Evolutionary conservation across 1,284 basidiomycete species (phyloP).

Genomic region (Ceratobasidium sp.): DNA sequence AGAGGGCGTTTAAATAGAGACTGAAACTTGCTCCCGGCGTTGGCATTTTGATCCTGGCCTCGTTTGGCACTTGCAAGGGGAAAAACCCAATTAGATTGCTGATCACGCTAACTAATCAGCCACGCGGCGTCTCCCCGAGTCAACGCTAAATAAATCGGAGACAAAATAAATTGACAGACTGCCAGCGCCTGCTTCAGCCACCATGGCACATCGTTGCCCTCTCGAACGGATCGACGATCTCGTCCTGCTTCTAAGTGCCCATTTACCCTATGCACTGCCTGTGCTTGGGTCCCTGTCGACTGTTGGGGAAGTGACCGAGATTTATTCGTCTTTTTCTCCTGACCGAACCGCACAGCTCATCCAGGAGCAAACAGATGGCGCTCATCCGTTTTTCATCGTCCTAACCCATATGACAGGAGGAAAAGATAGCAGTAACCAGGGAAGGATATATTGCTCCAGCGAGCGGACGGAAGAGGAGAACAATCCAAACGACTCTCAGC

Average conservation of each 20-base stretch:
- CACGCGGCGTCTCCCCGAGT: conserved; percentile 14
- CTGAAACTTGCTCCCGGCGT: conserved; percentile 18
- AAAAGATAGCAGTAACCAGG: conserved; percentile 10
- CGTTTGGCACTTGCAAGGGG: conserved; percentile 15
- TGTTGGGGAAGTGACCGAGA: conserved; percentile 6
- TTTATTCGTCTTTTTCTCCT: neutral
- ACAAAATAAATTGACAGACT: neutral
- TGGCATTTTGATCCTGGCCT: conserved; percentile 27
- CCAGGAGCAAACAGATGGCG: neutral
- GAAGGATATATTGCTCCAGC: conserved; percentile 11
- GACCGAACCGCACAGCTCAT: neutral
- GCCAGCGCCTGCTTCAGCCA: neutral
- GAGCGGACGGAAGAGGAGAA: neutral
- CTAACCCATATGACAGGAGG: neutral
- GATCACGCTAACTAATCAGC: conserved; percentile 6
- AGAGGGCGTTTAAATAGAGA: conserved; percentile 1
- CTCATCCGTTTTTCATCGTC: neutral
- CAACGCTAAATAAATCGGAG: conserved; percentile 10
- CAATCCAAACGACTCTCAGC: neutral
- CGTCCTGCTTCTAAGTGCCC: neutral
- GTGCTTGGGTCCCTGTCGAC: neutral
- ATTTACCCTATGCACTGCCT: conserved; percentile 3
- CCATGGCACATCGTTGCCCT: conserved; percentile 8
- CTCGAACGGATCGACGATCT: neutral
- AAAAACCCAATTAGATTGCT: conserved; percentile 5